Conservation (phyloP, 225 moss, liverwort and hornwort species). For the Anthoceros angustus region DNA sequence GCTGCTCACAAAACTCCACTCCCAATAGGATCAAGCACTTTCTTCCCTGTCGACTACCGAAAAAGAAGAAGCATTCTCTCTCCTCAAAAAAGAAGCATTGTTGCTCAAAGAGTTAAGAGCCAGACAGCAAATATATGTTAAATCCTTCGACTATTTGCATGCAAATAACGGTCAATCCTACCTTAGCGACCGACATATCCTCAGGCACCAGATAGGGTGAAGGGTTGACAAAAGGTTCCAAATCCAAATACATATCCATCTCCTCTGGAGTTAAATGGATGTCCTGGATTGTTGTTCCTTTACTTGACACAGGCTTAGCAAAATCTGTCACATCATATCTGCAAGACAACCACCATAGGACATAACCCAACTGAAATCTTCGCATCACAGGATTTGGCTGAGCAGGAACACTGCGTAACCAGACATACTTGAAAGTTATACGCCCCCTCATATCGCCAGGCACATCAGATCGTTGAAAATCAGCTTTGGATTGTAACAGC, state of each 20-base stretch:
- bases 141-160: too few relatives aligned
- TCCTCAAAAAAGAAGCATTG: too few relatives aligned
- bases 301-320: constrained; percentile 93
- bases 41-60: too few relatives aligned
- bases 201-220: constrained; percentile 92
- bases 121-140: too few relatives aligned
- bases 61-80: too few relatives aligned
- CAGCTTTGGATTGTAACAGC: constrained; percentile 75
- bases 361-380: neutral
- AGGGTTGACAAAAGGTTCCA: constrained; percentile 93
- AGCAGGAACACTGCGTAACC: neutral
- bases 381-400: neutral
- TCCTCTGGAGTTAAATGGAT: constrained; percentile 67
- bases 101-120: too few relatives aligned
- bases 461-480: constrained; percentile 56
- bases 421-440: constrained; percentile 40
- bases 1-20: too few relatives aligned
- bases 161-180: constrained; percentile 11
- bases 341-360: constrained; percentile 7
- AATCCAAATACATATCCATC: constrained; percentile 86
- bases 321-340: constrained; percentile 90
- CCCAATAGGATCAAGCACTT: neutral
- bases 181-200: constrained; percentile 95
- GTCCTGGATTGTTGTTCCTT: constrained; percentile 71
- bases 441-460: constrained; percentile 36